These are phyloP conservation scores for Fragaria vesca DNA, from an alignment of 306 rosid species.

Conservation along the genomic window DNA sequence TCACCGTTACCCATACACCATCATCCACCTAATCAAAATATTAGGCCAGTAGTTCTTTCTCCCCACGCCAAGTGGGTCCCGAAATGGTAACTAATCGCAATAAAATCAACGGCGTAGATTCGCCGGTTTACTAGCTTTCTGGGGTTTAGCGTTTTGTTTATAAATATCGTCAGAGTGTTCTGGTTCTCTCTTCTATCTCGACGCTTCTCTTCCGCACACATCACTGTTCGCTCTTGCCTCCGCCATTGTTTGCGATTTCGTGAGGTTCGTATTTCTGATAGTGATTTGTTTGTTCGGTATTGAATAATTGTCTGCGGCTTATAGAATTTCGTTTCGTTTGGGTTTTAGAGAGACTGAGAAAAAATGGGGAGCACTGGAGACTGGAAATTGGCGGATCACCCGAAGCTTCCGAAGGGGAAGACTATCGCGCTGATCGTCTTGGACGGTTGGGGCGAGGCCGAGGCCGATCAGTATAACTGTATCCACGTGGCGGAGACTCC, in stretches of 20 bases:
- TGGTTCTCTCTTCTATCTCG: not conserved
- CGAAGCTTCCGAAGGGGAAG: constrained; percentile 96
- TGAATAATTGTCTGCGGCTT: not conserved
- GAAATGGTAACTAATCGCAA: not conserved
- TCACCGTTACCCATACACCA: not conserved
- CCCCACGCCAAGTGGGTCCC: constrained; percentile 15
- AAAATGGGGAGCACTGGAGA: constrained; percentile 66
- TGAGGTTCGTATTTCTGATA: not conserved
- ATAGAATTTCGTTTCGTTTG: not conserved
- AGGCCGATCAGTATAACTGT: constrained; percentile 68
- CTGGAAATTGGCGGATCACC: constrained; percentile 88
- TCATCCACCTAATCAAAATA: not conserved
- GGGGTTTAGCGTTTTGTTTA: not conserved
- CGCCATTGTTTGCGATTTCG: not conserved
- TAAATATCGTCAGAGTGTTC: not conserved
- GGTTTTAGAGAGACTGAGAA: not conserved
- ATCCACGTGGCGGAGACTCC: constrained; percentile 91
- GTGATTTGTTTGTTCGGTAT: not conserved
- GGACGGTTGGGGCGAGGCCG: constrained; percentile 99
- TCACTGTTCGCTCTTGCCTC: not conserved
- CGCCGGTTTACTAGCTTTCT: not conserved
- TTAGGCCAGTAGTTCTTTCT: not conserved
- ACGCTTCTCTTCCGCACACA: constrained; percentile 1
- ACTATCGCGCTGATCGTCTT: constrained; percentile 65
- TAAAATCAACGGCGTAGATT: constrained; percentile 6